Base-by-base conservation (phyloP, 2,329 filamentous ascomycete species). In the Verticillium isaacii region DNA sequence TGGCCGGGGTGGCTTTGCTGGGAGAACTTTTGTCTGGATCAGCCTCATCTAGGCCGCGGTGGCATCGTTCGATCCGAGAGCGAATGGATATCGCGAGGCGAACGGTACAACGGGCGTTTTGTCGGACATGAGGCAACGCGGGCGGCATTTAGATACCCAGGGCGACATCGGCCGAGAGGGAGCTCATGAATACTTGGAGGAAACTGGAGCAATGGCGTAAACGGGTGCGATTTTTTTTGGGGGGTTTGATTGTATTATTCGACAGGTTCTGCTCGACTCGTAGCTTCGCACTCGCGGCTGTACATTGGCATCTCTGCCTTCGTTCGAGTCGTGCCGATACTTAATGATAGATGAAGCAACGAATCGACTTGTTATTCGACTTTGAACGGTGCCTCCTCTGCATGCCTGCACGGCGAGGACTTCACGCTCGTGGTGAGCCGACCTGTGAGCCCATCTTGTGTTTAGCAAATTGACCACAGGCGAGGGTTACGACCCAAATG, bases 121-220 rank as follows among this genome's bases (percentile, higher is more conserved):
- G 23, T 50, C 45, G 45, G 45, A 23, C 45, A 50, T 50, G 23
- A 50, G 19, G 45, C n/a, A 50, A 7, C 17, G 45, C 52, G 50
- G 56, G 56, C 59, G 59, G 50, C 59, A 62, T 60, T 64, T 65
- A 67, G 67, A 69, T 69, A 69, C 67, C 67, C 66, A 36, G 58
- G 45, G 34, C 41, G 41, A 39, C 32, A 37, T 37, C 39, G 45
- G 45, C 45, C 45, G n/a, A 23, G 11, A 25, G 17, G 15, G 19
- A 23, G 45, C 45, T 36, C 45, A 19, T 23, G 45, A 29, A 50
- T 23, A 50, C 23, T 14, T 50, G 45, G 19, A 50, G 19, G 45
- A 9, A 50, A 50, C 12, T 50, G 45, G 45, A 8, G 45, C 19
- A 50, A 50, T 5, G 45, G 45, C 45, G 45, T 50, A 25, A 25